A percentile compares a stretch with the other conserved stretches of the same genome.
Conservation (phyloP, 108 stramenopile genomes). For the Nitzschia sp. region DNA sequence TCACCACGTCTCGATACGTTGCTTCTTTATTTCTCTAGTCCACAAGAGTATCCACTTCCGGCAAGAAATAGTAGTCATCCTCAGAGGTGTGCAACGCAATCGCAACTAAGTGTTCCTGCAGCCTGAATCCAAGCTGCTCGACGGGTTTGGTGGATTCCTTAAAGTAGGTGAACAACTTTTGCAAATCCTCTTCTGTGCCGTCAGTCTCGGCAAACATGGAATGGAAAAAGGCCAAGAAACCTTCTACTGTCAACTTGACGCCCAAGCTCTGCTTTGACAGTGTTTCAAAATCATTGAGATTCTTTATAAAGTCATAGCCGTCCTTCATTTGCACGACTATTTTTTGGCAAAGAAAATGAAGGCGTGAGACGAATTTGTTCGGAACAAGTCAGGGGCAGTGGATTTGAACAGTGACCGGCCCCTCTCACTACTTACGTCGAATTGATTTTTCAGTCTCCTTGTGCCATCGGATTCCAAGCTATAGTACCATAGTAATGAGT, state of each 20-base stretch:
- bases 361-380: no score
- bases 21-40: no score
- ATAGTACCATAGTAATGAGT: neutral
- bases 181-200: neutral
- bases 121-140: constrained; percentile 3
- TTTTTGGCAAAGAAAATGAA: neutral
- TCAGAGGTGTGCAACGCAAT: neutral
- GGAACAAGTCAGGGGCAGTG: no score
- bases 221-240: constrained; percentile 21
- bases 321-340: constrained; percentile 17
- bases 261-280: neutral
- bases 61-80: neutral
- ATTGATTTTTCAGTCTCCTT: constrained; percentile 17
- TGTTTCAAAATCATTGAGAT: neutral
- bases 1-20: no score
- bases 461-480: constrained; percentile 20
- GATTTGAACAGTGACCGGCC: no score
- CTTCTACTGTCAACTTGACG: constrained; percentile 9
- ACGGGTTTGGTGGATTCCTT: neutral
- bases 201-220: neutral
- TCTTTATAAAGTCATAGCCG: constrained; percentile 11
- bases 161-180: neutral
- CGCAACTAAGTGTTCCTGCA: constrained; percentile 11
- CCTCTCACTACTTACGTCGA: constrained; percentile 12
- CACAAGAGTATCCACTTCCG: no score